These are phyloP conservation scores for Verticillium longisporum DNA, from an alignment of 2,329 filamentous ascomycete species.

Conservation along the genomic window DNA sequence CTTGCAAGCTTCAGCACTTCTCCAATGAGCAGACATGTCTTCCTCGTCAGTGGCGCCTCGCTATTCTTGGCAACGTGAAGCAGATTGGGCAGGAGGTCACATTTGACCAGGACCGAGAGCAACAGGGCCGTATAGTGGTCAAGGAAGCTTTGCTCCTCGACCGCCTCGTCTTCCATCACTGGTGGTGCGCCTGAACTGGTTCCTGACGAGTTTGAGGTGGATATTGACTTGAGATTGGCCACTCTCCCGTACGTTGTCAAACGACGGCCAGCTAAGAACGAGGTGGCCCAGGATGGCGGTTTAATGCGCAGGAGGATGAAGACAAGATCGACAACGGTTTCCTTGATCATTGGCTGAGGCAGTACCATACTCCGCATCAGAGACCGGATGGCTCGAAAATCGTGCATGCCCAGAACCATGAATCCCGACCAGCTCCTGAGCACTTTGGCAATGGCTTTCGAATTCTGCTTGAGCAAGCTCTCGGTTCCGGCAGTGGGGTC, in stretches of 20 bases:
- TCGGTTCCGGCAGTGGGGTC: constrained; percentile 64
- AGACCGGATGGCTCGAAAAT: constrained; percentile 76
- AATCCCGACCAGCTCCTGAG: constrained; percentile 92
- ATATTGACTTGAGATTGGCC: constrained; percentile 66
- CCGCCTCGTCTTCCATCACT: constrained; percentile 49
- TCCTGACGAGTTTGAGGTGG: constrained; percentile 12
- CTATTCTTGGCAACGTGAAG: constrained; percentile 61
- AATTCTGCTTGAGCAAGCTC: constrained; percentile 69
- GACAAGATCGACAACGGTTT: constrained; percentile 81
- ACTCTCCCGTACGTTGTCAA: constrained; percentile 96
- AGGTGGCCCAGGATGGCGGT: constrained; percentile 87
- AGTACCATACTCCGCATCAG: constrained; percentile 59
- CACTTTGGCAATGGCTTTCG: constrained; percentile 85
- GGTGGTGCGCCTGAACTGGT: constrained; percentile 15
- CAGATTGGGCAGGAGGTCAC: constrained; percentile 61
- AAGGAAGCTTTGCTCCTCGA: constrained; percentile 74
- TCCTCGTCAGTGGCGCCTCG: constrained; percentile 67
- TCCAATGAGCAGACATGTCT: constrained; percentile 83
- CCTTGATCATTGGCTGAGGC: constrained; percentile 50
- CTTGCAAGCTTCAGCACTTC: constrained; percentile 88
- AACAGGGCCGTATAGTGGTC: constrained; percentile 91
- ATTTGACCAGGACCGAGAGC: constrained; percentile 75
- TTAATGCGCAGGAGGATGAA: constrained; percentile 82
- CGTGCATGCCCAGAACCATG: constrained; percentile 80
- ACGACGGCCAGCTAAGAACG: constrained; percentile 85